Base-by-base conservation (phyloP, 768 basidiomycete species). In the Lentinula edodes region DNA sequence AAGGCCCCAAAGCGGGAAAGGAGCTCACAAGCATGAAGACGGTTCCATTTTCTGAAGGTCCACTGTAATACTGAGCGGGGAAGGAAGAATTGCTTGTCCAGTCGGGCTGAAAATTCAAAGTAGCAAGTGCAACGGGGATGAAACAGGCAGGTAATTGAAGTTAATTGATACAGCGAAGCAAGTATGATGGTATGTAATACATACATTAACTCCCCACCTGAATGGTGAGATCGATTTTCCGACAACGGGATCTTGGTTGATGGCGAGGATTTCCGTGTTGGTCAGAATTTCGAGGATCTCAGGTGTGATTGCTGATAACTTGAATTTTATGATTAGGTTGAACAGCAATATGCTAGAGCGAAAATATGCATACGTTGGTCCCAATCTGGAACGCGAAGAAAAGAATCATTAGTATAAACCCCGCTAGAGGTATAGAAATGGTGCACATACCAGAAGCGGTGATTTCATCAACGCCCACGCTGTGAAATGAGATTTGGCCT, bases 391-490 rank as follows among this genome's bases (percentile, higher is more conserved):
- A 18, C n/a, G 52, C 34, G 36, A n/a, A n/a, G 15, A 34, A 3
- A 32, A 20, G 5, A 5, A 34, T 16, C 23, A 16, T 20, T 45
- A 42, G 28, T 8, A 6, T 2, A 39, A 36, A 28, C 13, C 6
- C 42, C 20, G 28, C 28, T 28, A 28, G 28, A 28, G 28, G 28
- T 28, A 28, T 28, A 28, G 28, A 28, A 28, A 28, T 28, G 28
- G 28, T 28, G 28, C 28, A 28, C 28, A 28, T 2, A 32, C 35
- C 34, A 89, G 68, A 32, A 89, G 77, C 2, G 87, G 87, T 0
- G 78, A 80, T 66, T 87, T 88, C 83, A 86, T 82, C 46, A 89
- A 70, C 15, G 86, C 86, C 87, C 87, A 89, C 3, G 85, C 85
- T 0, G 86, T 87, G 69, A 88, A 89, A 66, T 89, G 87, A 1